These are phyloP conservation scores for Mariannaea sp. DNA, from an alignment of 2,329 filamentous ascomycete species.

Conservation along the genomic window DNA sequence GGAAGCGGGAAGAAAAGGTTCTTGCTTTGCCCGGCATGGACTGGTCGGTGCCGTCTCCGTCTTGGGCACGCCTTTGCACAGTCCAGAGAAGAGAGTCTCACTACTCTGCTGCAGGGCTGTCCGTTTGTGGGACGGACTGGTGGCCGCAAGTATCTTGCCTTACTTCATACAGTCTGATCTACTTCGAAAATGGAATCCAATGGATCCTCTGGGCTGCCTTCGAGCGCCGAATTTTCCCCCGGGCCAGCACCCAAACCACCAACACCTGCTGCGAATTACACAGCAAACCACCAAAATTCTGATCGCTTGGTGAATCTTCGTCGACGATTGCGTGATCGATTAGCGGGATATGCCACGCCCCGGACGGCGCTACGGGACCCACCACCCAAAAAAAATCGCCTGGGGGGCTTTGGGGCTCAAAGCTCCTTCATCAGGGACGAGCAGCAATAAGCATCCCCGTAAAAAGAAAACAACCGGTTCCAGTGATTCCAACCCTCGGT, in stretches of 20 bases:
- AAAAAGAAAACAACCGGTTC: background rate
- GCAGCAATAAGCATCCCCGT: background rate
- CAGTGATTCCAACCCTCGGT: conserved; percentile 11
- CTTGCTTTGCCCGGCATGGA: conserved; percentile 13
- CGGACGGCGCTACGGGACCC: conserved; percentile 35
- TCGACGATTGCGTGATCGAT: conserved; percentile 41
- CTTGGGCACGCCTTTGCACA: conserved; percentile 14
- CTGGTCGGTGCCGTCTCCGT: conserved; percentile 17
- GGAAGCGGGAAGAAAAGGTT: conserved; percentile 7
- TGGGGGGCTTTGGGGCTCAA: too few species aligned
- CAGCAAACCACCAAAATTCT: conserved; percentile 22
- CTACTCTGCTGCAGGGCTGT: too few species aligned
- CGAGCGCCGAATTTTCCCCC: conserved; percentile 36
- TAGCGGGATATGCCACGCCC: conserved; percentile 39
- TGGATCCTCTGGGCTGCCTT: conserved; percentile 2
- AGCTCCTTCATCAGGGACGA: background rate
- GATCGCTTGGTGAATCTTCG: conserved; percentile 39
- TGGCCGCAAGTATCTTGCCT: too few species aligned
- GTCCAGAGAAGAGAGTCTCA: too few species aligned
- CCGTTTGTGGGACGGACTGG: too few species aligned
- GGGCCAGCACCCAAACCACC: conserved; percentile 27
- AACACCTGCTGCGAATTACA: conserved; percentile 9
- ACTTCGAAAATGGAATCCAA: conserved; percentile 9
- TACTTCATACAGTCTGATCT: too few species aligned
- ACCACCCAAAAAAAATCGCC: conserved; percentile 15